A percentile compares a stretch with the other conserved stretches of the same genome.
Evolutionary conservation across 768 basidiomycete species (phyloP).

Genomic region (Dioszegia crocea): DNA sequence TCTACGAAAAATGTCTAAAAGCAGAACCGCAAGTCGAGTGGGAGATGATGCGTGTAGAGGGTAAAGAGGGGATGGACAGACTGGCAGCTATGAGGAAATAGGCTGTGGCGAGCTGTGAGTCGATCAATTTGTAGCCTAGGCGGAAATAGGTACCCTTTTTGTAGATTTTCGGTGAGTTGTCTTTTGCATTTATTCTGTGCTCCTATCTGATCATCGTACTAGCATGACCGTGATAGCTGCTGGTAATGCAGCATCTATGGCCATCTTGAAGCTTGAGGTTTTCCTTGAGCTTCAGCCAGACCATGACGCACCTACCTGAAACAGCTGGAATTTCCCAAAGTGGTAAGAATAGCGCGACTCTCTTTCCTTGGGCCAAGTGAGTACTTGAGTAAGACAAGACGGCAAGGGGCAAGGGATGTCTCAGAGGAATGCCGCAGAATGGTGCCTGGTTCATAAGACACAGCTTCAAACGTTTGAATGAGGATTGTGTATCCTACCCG

Average conservation of each 20-base stretch:
- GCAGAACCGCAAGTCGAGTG: conserved; percentile 78
- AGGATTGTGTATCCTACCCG: background rate
- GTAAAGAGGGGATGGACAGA: conserved; percentile 42
- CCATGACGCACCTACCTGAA: background rate
- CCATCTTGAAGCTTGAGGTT: no score
- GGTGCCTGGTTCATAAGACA: background rate
- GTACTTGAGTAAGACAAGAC: background rate
- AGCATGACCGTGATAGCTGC: no score
- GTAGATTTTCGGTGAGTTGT: background rate
- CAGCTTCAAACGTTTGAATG: background rate
- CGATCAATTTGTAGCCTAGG: background rate
- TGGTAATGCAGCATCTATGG: no score
- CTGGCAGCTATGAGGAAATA: conserved; percentile 35
- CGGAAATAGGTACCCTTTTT: background rate
- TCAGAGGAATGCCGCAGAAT: background rate
- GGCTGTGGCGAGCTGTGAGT: background rate
- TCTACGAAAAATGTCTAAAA: conserved; percentile 79
- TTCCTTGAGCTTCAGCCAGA: no score
- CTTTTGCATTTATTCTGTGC: no score
- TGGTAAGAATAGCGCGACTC: background rate
- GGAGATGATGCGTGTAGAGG: conserved; percentile 59
- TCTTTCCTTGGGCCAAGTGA: background rate
- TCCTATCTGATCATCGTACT: no score
- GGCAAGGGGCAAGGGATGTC: no score
- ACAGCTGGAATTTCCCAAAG: background rate